Percentiles rank a stretch among this genome's conserved stretches.
Conservation (phyloP, 2,329 filamentous ascomycete genomes). For the Penicillium nordicum region DNA sequence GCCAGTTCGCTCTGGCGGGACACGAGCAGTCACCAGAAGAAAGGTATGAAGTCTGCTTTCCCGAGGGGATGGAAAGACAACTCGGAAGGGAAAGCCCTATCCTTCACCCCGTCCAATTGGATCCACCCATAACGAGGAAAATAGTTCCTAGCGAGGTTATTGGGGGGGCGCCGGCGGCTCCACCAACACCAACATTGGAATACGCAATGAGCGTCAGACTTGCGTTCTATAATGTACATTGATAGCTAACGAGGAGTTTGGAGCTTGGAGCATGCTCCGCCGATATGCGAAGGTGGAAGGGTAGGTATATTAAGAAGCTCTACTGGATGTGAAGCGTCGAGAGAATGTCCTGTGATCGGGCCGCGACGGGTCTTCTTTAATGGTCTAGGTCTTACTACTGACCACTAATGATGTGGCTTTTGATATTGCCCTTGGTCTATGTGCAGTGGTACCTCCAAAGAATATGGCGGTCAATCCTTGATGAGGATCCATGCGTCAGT, state of each 20-base stretch:
- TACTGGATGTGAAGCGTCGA: not conserved
- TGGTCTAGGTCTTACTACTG: not conserved
- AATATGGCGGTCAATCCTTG: too few relatives aligned
- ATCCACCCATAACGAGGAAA: constrained; percentile 2
- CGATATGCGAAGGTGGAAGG: not conserved
- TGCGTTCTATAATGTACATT: not conserved
- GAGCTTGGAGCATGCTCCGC: not conserved
- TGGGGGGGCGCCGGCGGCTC: not conserved
- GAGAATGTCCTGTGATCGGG: not conserved
- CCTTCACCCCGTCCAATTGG: not conserved
- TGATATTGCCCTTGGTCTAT: not conserved
- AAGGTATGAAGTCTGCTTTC: not conserved
- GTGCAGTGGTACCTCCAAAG: not conserved
- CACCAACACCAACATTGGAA: not conserved
- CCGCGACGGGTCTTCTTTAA: not conserved
- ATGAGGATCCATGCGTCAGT: not conserved
- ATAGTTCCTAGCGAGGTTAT: constrained; percentile 3
- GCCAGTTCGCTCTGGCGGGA: not conserved
- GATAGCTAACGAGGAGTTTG: not conserved
- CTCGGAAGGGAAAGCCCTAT: not conserved
- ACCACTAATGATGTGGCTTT: not conserved
- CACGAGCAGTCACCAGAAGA: not conserved
- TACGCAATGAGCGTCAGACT: not conserved
- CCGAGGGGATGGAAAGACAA: not conserved
- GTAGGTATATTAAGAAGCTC: not conserved